Base-by-base conservation (phyloP, 768 basidiomycete species). In the Boletus vermiculosoides region DNA sequence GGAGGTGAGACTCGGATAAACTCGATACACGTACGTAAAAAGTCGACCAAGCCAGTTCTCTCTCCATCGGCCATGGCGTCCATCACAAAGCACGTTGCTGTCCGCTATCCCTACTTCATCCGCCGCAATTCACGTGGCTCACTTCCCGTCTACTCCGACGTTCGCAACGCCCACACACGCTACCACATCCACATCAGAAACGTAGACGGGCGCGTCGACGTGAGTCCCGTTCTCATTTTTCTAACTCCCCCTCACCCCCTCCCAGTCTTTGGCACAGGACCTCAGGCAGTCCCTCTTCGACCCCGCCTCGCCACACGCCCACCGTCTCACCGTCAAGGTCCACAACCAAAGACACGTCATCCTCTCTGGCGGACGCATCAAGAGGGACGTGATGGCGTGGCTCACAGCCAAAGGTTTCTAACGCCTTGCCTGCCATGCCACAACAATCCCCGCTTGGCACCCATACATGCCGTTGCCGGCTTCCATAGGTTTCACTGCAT, bases 91-190 rank as follows among this genome's bases (percentile, higher is more conserved):
- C 64, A 67, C 58, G n/a, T n/a, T n/a, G n/a, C n/a, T n/a, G n/a
- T n/a, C n/a, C n/a, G n/a, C n/a, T n/a, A n/a, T n/a, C n/a, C n/a
- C 55, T 92, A 90, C 73, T 81, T 80, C 58, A 77, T 92, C 45
- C 80, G 82, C 22, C 82, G 90, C 58, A 91, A 88, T 70, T 70
- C 80, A 46, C 78, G 78, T 49, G 86, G 87, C 33, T 80, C 81
- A 47, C 77, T 92, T 31, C 89, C 90, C 44, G 87, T 92, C 25
- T 90, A 90, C 70, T 81, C 86, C 30, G 87, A 91, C 68, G 67
- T 88, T 45, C 83, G 86, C 59, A 89, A 87, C 68, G 82, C 73
- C 3, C 31, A 81, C 86, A 56, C 84, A 5, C 81, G 83, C 54
- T 74, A 83, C 58, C 74, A 81, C 36, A 71, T 87, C 44, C 77